phyloP scores from a whole-genome alignment of 2,329 filamentous ascomycete genomes.

The Paraconiothyrium brasiliense region DNA sequence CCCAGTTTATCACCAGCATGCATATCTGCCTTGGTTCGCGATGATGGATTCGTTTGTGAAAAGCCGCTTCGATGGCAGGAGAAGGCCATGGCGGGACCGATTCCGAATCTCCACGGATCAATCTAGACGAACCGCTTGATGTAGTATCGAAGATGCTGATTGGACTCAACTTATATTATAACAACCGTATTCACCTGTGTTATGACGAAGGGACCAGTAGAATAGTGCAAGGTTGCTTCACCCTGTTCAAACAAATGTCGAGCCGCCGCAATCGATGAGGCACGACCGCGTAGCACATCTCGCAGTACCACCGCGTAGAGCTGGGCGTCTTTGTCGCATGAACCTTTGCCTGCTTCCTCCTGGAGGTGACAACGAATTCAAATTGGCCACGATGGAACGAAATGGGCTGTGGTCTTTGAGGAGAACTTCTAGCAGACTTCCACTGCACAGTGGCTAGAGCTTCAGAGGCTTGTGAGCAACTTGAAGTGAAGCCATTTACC shows the following conservation, averaged over 20 bases:
- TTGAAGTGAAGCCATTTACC: neutral
- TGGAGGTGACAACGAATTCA: neutral
- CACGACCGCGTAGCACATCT: neutral
- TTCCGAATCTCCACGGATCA: neutral
- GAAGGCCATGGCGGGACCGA: neutral
- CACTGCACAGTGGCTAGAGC: too few relatives aligned
- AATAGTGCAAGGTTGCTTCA: neutral
- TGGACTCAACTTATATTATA: neutral
- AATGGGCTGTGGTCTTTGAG: neutral
- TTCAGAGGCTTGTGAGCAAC: neutral
- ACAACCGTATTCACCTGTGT: neutral
- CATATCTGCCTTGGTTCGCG: neutral
- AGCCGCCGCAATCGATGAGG: neutral
- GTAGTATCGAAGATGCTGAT: neutral
- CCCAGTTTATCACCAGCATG: neutral
- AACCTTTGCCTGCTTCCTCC: neutral
- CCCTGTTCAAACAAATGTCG: neutral
- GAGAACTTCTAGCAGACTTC: neutral
- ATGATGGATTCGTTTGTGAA: too few relatives aligned
- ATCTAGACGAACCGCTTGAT: neutral
- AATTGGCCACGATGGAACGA: neutral
- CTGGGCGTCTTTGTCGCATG: neutral
- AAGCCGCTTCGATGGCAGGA: too few relatives aligned
- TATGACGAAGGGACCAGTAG: neutral
- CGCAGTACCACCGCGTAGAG: neutral